These are phyloP conservation scores for Xanthoconium purpureum DNA, from an alignment of 768 basidiomycete genomes.

Conservation along the genomic window DNA sequence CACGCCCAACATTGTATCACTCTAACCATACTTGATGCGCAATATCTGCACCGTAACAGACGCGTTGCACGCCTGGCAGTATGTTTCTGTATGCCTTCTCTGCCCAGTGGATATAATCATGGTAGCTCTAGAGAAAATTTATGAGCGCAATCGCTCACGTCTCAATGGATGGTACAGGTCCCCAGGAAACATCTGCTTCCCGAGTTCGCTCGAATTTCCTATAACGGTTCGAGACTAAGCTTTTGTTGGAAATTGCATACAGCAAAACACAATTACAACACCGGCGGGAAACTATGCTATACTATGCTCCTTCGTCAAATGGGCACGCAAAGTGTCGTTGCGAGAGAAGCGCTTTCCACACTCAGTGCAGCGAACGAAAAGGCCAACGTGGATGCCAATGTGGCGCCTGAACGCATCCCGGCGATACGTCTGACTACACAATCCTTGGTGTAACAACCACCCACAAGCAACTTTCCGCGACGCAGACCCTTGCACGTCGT, in stretches of 20 bases:
- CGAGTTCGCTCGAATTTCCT: no score
- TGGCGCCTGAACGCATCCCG: slow-evolving; percentile 9
- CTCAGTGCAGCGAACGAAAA: not conserved
- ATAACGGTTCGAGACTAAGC: no score
- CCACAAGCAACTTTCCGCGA: not conserved
- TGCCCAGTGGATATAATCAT: no score
- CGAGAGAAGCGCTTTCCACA: slow-evolving; percentile 8
- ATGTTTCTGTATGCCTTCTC: slow-evolving; percentile 12
- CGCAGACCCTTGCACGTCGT: slow-evolving; percentile 4
- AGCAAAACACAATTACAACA: no score
- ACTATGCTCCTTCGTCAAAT: not conserved
- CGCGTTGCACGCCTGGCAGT: slow-evolving; percentile 9
- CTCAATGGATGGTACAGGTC: no score
- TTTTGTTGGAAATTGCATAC: no score
- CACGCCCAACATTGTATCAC: not conserved
- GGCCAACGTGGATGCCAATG: not conserved
- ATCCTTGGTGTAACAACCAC: not conserved
- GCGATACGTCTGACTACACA: not conserved
- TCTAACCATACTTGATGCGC: slow-evolving; percentile 10
- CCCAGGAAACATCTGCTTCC: no score
- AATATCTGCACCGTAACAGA: slow-evolving; percentile 28
- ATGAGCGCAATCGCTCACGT: no score
- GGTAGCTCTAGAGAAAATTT: no score
- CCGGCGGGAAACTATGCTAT: not conserved
- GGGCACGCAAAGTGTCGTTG: not conserved